These are phyloP conservation scores for Xylariaceae sp. DNA, from an alignment of 2,329 filamentous ascomycete species.

Conservation along the genomic window DNA sequence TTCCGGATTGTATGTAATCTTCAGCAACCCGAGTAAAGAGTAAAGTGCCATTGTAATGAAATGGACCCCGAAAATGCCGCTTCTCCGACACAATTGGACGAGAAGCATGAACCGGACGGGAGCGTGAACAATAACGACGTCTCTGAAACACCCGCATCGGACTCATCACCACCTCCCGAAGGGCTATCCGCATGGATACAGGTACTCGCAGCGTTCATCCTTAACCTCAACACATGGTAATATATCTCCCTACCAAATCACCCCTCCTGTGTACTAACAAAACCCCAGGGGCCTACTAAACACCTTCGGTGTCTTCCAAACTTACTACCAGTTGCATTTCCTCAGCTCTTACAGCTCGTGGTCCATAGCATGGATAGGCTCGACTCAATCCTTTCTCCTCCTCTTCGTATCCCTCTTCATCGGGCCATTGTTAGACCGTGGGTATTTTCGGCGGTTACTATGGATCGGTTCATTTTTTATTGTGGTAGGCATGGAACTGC, in stretches of 20 bases:
- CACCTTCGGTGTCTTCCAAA: constrained; percentile 1
- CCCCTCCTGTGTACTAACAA: background rate
- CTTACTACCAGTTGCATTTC: background rate
- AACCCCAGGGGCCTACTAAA: background rate
- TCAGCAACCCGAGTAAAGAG: too few species aligned
- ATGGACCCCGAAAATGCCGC: too few species aligned
- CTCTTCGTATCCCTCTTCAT: background rate
- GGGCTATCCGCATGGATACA: background rate
- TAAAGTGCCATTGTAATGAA: too few species aligned
- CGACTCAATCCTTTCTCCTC: background rate
- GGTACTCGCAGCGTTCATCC: constrained; percentile 1
- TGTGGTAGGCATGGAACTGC: constrained; percentile 37
- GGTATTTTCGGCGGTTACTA: constrained; percentile 1
- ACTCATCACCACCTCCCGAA: background rate
- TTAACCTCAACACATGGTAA: constrained; percentile 3
- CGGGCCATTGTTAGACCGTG: constrained; percentile 1
- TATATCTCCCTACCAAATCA: background rate
- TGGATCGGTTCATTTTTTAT: constrained; percentile 25
- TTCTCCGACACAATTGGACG: too few species aligned
- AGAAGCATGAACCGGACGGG: too few species aligned
- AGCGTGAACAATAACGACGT: too few species aligned
- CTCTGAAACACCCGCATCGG: too few species aligned
- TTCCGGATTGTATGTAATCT: too few species aligned
- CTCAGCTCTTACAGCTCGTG: background rate
- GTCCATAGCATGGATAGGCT: constrained; percentile 1